Base-by-base conservation (phyloP, 139 green algal species). In the Pycnococcus provasolii region DNA sequence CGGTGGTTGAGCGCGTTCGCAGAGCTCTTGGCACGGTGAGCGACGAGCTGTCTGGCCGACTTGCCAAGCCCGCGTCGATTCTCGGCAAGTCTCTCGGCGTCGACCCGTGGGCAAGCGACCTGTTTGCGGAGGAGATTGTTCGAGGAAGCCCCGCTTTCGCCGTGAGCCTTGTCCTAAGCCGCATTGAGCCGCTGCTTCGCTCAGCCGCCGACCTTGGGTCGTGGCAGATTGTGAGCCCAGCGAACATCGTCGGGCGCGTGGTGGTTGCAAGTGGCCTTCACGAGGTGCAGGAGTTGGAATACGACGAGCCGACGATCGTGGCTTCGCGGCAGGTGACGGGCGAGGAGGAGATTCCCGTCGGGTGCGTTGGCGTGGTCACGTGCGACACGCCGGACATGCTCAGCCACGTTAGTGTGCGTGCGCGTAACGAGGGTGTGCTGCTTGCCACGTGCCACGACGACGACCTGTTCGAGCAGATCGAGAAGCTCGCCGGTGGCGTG, bases 91-190 rank as follows among this genome's bases (percentile, higher is more conserved):
- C 86, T 1, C 89, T 91, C 67, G 84, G 84, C 50, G 84, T 83
- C 53, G 89, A 95, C n/a, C 66, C 75, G 64, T 97, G 92, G 89
- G 82, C 88, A 4, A 71, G 91, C n/a, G 74, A 90, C 40, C 79
- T 96, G 42, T 97, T 97, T 71, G 81, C 89, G 0, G 91, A 97
- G 75, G 89, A 95, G 80, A 85, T 96, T 37, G 79, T 96, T 43
- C 82, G 88, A 7, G 91, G 90, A 26, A 89, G 90, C 0, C 88
- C 89, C 4, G 89, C 89, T n/a, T 97, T 97, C 77, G 90, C 89
- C 0, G 78, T 95, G 9, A 86, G 73, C 62, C 80, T 96, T 58
- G 67, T 75, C 45, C 37, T 79, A 37, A 60, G 55, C 41, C 15
- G 47, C 2, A 64, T 93, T 1, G 89, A 96, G 83, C 84, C 87